Base-by-base conservation (phyloP, 2,329 filamentous ascomycete species). In the Aspergillus pseudoviridinutans region DNA sequence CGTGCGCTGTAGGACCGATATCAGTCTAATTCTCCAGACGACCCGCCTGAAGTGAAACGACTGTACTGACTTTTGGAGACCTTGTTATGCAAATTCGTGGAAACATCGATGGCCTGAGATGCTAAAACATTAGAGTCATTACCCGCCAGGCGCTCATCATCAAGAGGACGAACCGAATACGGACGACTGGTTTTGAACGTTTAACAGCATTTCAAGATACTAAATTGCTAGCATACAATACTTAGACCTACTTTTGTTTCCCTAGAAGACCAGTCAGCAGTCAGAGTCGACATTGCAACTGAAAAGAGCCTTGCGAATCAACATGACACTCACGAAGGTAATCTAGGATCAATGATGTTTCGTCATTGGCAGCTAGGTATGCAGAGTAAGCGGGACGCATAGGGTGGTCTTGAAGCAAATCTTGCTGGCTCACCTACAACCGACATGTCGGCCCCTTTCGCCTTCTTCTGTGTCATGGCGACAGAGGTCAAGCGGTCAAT, bases 71-170 rank as follows among this genome's bases (percentile, higher is more conserved):
- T 68, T 74, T 86, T 87, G 14, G 80, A 81, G 57, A 85, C 80
- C 59, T 80, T 82, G 64, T 85, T 84, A 66, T 85, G 83, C 44
- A 87, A 74, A 69, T 87, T 87, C 12, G 80, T 76, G 55, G 82
- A 85, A 46, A 87, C 75, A 50, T 87, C 84, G 49, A 79, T 82
- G 3, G 80, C 79, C 80, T 78, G 25, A 25, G n/a, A 44, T 12
- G 22, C 28, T 10, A 14, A 12, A 29, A 51, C 14, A 54, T 51
- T 46, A 29, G 27, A 12, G 17, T 41, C n/a, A 32, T 7, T 7
- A 38, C 14, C 14, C 32, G 7, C 14, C 32, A 17, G 32, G 32
- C 5, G 14, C 32, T 17, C 14, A 38, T 14, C 10, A 22, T n/a
- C 35, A 12, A 24, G 24, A 35, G 22, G 14, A 58, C 75, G 56